Conservation (phyloP, 306 rosid genomes). For the Sindora glabra region DNA sequence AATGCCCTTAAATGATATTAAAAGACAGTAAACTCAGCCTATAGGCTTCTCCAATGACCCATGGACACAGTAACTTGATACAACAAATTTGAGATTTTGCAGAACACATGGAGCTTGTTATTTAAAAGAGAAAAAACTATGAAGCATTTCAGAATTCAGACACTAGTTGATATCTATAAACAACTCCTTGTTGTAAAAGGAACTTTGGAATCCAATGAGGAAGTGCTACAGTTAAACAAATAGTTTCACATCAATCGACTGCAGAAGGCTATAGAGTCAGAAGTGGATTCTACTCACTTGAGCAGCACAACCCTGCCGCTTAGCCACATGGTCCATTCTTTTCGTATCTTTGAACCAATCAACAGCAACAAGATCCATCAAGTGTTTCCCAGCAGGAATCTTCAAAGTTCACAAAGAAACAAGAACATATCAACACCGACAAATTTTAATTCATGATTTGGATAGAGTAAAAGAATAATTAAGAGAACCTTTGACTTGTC, state of each 20-base stretch:
- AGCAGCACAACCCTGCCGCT: conserved; percentile 92
- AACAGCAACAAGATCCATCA: conserved; percentile 94
- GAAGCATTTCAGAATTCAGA: not conserved
- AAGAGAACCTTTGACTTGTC: conserved; percentile 78
- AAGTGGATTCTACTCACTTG: conserved; percentile 47
- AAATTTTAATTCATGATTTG: conserved; percentile 3
- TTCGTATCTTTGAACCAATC: conserved; percentile 98
- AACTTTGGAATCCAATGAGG: not conserved
- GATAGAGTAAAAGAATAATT: conserved; percentile 4
- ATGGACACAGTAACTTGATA: not conserved
- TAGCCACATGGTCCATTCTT: conserved; percentile 95
- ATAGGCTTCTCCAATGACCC: not conserved
- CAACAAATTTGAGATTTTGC: not conserved
- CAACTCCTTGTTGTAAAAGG: not conserved
- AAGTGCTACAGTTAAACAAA: not conserved
- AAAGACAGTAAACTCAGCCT: not conserved
- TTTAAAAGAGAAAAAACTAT: not conserved
- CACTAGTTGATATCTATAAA: not conserved
- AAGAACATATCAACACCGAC: conserved; percentile 21
- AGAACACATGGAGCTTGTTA: not conserved
- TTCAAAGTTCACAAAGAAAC: conserved; percentile 30
- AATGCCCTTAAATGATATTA: not conserved
- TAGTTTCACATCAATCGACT: not conserved
- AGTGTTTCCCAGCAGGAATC: conserved; percentile 94
- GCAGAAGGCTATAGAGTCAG: not conserved